Base-by-base conservation (phyloP, 768 basidiomycete genomes). In the Phaffia australis region DNA sequence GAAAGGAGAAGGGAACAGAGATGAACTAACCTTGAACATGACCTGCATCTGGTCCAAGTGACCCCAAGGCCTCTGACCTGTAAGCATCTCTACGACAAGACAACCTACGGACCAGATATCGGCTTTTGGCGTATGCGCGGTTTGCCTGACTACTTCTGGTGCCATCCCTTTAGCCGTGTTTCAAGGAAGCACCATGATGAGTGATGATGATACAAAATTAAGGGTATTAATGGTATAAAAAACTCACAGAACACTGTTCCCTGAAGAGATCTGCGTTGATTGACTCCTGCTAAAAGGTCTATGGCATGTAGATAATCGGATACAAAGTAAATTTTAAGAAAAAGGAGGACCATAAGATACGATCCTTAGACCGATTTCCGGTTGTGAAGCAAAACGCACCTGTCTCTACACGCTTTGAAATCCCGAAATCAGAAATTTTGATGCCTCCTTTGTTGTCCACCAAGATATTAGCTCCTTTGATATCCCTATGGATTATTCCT, bases 1-100 rank as follows among this genome's bases (percentile, higher is more conserved):
- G 32, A 71, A 74, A 42, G 27, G 60, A 51, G 46, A 32, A 52
- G 32, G 60, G 8, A 19, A 16, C 19, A 48, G 32, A 30, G 30
- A 18, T 42, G 4, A 27, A 71, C 74, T 69, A 57, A 89, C 93
- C 81, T 91, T 89, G 81, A 95, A 99, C 70, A 99, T 95, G 51
- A 94, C 95, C 77, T 98, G 95, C 93, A 97, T 98, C 78, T 98
- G 95, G 6, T 87, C 92, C 51, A 98, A 81, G 70, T 93, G 88
- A 0, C 94, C 89, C 85, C 88, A 97, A 0, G 92, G 92, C 74
- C 93, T 92, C 73, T 91, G 87, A 1, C 92, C 91, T 0, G 93
- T 97, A 63, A 95, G 79, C 92, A 97, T 97, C 76, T 97, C 92
- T 16, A 97, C 89, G 29, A 95, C 86, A 56, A 97, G 78, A 75